These are phyloP conservation scores for Xylariales sp. DNA, from an alignment of 2,329 filamentous ascomycete species.

Conservation along the genomic window DNA sequence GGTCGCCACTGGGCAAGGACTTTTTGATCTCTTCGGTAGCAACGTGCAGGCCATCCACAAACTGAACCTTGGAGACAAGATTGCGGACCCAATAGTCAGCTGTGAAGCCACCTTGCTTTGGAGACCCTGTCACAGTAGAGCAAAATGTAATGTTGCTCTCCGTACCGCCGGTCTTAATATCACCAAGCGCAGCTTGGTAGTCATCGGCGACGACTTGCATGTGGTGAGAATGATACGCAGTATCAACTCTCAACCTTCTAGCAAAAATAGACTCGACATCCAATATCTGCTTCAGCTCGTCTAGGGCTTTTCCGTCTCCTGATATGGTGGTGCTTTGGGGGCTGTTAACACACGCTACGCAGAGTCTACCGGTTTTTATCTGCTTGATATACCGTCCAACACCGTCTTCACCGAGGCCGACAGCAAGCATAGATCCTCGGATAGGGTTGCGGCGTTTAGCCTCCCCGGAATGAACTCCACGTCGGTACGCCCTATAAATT, in stretches of 20 bases:
- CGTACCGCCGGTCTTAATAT: slow-evolving; percentile 4
- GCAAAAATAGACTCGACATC: slow-evolving; percentile 23
- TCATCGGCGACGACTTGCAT: slow-evolving; percentile 27
- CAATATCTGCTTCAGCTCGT: slow-evolving; percentile 14
- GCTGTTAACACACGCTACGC: slow-evolving; percentile 31
- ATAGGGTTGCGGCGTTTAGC: slow-evolving; percentile 3
- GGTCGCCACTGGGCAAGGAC: slow-evolving; percentile 10
- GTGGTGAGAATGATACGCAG: slow-evolving; percentile 27
- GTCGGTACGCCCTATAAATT: slow-evolving; percentile 23
- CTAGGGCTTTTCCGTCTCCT: slow-evolving; percentile 16
- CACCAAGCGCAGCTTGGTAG: slow-evolving; percentile 15
- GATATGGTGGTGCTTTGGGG: slow-evolving; percentile 24
- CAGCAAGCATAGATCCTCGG: slow-evolving; percentile 30
- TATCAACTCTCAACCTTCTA: slow-evolving; percentile 16
- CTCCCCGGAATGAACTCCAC: slow-evolving; percentile 20
- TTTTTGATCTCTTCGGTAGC: slow-evolving; percentile 3
- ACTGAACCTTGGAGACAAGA: slow-evolving; percentile 27
- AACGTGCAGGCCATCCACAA: slow-evolving; percentile 15
- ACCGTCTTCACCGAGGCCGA: slow-evolving; percentile 14
- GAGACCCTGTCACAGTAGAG: slow-evolving; percentile 25
- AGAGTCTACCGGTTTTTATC: not conserved
- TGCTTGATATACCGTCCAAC: slow-evolving; percentile 4
- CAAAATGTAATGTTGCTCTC: slow-evolving; percentile 12
- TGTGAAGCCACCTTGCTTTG: slow-evolving; percentile 8
- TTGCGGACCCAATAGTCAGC: slow-evolving; percentile 29